Evolutionary conservation across 768 basidiomycete genomes (phyloP).

Genomic region (Trametes maxima): DNA sequence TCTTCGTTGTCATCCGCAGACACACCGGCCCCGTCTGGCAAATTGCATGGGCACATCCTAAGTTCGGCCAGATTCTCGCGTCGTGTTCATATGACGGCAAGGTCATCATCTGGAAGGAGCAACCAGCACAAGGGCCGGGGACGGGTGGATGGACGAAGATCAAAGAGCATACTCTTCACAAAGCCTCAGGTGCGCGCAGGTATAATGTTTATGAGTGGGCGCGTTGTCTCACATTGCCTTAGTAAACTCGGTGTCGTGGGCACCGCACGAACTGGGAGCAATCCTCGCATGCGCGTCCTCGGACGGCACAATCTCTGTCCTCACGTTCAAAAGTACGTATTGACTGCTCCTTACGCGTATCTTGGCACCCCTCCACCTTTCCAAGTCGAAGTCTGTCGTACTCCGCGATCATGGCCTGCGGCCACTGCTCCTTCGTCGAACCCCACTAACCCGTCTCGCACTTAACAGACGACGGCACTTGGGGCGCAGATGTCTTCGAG

Average conservation of each 20-base stretch:
- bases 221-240: background rate
- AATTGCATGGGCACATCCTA: slow-evolving; percentile 97
- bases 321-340: slow-evolving; percentile 92
- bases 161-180: slow-evolving; percentile 93
- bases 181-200: slow-evolving; percentile 80
- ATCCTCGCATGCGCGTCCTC: slow-evolving; percentile 97
- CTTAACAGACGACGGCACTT: slow-evolving; percentile 86
- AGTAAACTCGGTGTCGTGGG: slow-evolving; percentile 99
- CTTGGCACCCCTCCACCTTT: no score
- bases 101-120: slow-evolving; percentile 98
- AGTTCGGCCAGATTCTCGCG: slow-evolving; percentile 94
- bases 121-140: slow-evolving; percentile 54
- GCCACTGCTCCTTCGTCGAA: background rate
- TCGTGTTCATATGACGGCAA: slow-evolving; percentile 99
- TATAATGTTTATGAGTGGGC: background rate
- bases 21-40: slow-evolving; percentile 99
- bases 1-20: slow-evolving; percentile 42
- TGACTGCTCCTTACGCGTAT: background rate
- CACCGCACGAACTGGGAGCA: slow-evolving; percentile 96
- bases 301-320: slow-evolving; percentile 94
- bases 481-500: slow-evolving; percentile 93
- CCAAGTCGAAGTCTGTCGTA: no score
- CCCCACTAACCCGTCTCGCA: background rate
- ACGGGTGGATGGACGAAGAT: slow-evolving; percentile 86
- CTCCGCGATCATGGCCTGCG: background rate